Evolutionary conservation across 2,329 filamentous ascomycete species (phyloP), one percentile per base, ranked within the genome.

Genomic region (Thermothelomyces thermophilus): DNA sequence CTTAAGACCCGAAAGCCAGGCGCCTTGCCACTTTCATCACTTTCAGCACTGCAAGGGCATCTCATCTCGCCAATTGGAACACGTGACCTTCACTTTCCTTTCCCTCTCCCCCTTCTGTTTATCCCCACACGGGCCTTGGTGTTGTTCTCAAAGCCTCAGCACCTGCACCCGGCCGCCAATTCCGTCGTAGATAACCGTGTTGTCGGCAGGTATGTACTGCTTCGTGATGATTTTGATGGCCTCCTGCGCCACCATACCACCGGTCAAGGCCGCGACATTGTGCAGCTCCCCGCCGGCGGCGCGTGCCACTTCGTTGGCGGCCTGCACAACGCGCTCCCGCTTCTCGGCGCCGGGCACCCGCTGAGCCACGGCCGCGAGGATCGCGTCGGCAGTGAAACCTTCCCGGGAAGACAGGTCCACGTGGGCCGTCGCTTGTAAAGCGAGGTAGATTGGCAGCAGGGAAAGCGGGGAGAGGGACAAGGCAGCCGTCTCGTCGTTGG

Each of bases 181-280:
- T 19, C 83, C 83, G 70, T 86, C 83, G 59, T 83, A 86, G 54
- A 87, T 73, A 62, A 83, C 85, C 14, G 80, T 83, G 65, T 86
- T 84, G 59, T 86, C 82, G 56, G 85, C 78, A 20, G 83, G 82
- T 37, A 86, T 73, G 67, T 86, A 87, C 69, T 87, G 83, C 62
- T 81, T 82, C 11, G 83, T 86, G 60, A 86, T 79, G 51, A 91
- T 80, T 66, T 98, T 98, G 71, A 98, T 94, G 55, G 91, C 81
- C 70, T 98, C 93, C 68, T 98, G 94, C n/a, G 91, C 89, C 41
- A 94, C 86, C 73, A 98, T 86, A 3, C 93, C 94, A 26, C 93
- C 94, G 1, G 84, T 86, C 49, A 95, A 71, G 22, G 90, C 84
- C 28, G 90, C 86, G 49, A 94, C 87, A 64, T 96, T 97, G 71